Evolutionary conservation across 371 early-diverging fungal genomes (phyloP).

Genomic region (Chytridium lagenaria): DNA sequence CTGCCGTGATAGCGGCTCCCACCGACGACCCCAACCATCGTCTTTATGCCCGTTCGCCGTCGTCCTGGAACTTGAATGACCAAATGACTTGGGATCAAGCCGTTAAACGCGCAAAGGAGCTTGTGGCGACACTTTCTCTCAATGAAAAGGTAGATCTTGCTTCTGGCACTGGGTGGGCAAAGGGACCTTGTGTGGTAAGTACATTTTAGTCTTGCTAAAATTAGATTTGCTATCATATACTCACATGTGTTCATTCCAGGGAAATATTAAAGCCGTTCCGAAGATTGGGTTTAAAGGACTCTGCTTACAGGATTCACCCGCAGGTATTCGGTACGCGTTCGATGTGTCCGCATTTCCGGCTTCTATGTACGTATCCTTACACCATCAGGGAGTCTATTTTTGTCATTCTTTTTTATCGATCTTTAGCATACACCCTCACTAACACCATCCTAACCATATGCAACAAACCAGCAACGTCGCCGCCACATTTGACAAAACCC

Average conservation of each 20-base stretch:
- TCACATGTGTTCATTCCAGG: conserved; percentile 23
- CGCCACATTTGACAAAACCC: conserved; percentile 57
- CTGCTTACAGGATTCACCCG: conserved; percentile 65
- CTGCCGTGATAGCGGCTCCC: too few relatives aligned
- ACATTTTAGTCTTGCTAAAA: not conserved
- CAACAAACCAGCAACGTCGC: conserved; percentile 61
- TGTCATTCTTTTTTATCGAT: too few relatives aligned
- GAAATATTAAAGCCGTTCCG: conserved; percentile 50
- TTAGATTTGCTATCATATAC: not conserved
- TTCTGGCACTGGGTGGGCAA: conserved; percentile 56
- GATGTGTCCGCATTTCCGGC: conserved; percentile 59
- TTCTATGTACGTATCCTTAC: conserved; percentile 32
- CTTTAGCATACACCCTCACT: too few relatives aligned
- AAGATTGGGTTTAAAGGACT: conserved; percentile 62
- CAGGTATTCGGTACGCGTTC: conserved; percentile 56
- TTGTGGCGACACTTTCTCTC: not conserved
- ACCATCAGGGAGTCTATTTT: too few relatives aligned
- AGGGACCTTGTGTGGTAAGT: conserved; percentile 41
- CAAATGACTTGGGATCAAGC: not conserved
- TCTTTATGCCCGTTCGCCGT: too few relatives aligned
- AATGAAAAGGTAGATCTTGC: conserved; percentile 42
- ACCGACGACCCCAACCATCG: too few relatives aligned
- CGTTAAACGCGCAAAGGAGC: not conserved
- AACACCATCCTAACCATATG: not conserved
- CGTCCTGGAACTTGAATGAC: not conserved